Evolutionary conservation across 2,329 filamentous ascomycete species (phyloP), one percentile per base, ranked within the genome.

Genomic region (Aspergillus brasiliensis): DNA sequence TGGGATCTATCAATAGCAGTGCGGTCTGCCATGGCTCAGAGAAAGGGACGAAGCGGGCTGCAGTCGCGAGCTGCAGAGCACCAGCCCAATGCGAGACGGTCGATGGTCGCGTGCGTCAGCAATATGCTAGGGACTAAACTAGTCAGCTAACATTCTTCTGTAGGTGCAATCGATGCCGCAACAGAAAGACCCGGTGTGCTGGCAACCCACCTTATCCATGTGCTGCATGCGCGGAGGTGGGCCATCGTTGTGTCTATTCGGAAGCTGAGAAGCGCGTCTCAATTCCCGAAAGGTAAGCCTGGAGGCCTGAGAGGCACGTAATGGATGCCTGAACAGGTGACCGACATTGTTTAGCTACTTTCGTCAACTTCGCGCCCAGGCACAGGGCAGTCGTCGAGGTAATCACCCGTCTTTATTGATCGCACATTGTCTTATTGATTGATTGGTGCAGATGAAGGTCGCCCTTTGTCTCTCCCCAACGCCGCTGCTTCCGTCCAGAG

Each of bases 131-230:
- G 11, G 8, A 40, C 19, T 44, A 27, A 13, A 8, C 17, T 34
- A 11, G 17, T 28, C 8, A 11, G 38, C 60, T 64, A 44, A 64
- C 19, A 21, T 46, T 2, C 17, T 13, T 17, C 27, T 19, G 51
- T 61, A 72, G 70, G 49, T 75, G 75, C 63, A 74, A 76, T 64
- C 74, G 74, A 49, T 77, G 75, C 58, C 71, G 74, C 27, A 66
- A 62, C 46, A 66, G 75, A 38, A 77, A 77, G 58, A 74, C 72
- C 8, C 72, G 73, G 55, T 77, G 75, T 56, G 68, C 67, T 25
- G 74, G 74, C 6, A 73, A 61, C 44, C 72, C 73, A 11, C 75
- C 75, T 2, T 65, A 68, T n/a, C 72, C 73, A 4, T 77, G 75
- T 55, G 67, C 70, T 23, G 69, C 72, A 8, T 76, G 74, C 47